These are phyloP conservation scores for Amyloporia xantha DNA, from an alignment of 768 basidiomycete species.

Conservation along the genomic window DNA sequence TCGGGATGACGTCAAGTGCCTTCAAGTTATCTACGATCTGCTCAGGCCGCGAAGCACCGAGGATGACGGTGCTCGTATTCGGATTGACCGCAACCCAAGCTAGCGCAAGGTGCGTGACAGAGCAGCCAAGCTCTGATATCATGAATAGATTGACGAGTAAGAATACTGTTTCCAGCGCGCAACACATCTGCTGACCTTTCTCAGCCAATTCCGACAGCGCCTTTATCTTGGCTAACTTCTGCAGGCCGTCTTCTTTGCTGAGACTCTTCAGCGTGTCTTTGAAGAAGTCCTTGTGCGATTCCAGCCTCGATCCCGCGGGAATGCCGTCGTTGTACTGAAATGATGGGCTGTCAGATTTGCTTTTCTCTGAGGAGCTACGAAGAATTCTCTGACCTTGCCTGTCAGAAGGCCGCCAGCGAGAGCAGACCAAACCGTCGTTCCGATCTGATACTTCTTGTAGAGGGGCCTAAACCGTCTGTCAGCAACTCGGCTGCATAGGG, in stretches of 20 bases:
- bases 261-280: slow-evolving; percentile 45
- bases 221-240: slow-evolving; percentile 63
- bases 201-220: slow-evolving; percentile 64
- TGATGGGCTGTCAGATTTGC: background rate
- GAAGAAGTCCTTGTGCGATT: slow-evolving; percentile 46
- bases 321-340: slow-evolving; percentile 68
- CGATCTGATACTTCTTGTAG: slow-evolving; percentile 60
- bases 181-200: slow-evolving; percentile 27
- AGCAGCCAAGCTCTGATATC: slow-evolving; percentile 56
- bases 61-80: slow-evolving; percentile 61
- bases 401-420: slow-evolving; percentile 75
- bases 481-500: too few relatives aligned
- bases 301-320: slow-evolving; percentile 67
- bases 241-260: slow-evolving; percentile 49
- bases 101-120: slow-evolving; percentile 57
- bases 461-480: slow-evolving; percentile 39
- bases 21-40: slow-evolving; percentile 64
- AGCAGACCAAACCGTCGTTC: slow-evolving; percentile 70
- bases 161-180: background rate
- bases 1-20: slow-evolving; percentile 66
- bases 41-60: slow-evolving; percentile 57
- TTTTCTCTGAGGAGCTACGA: background rate
- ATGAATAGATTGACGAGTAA: slow-evolving; percentile 3
- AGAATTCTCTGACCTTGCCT: slow-evolving; percentile 48
- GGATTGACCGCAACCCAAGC: slow-evolving; percentile 71